Conservation (phyloP, 768 basidiomycete genomes). For the Cystofilobasidium macerans region DNA sequence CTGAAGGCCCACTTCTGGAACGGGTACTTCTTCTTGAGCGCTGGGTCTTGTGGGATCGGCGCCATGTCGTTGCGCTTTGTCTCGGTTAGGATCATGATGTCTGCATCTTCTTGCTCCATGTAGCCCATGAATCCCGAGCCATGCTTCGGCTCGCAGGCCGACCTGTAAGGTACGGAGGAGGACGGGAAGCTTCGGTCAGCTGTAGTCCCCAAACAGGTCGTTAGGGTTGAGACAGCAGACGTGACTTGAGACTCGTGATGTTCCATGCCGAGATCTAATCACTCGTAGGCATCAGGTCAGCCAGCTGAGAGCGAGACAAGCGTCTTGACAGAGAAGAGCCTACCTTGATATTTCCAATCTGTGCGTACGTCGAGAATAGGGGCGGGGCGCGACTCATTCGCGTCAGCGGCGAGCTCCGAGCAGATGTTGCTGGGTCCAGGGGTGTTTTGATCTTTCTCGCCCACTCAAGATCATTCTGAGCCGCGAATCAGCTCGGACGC, state of each 20-base stretch:
- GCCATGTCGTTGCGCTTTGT: constrained; percentile 22
- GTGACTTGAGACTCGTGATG: constrained; percentile 15
- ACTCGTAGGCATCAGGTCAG: too few species aligned
- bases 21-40: constrained; percentile 22
- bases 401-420: too few species aligned
- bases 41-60: constrained; percentile 19
- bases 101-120: constrained; percentile 24
- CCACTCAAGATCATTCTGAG: too few species aligned
- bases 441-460: too few species aligned
- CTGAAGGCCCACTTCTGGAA: constrained; percentile 24
- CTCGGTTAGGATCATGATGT: constrained; percentile 26
- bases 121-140: constrained; percentile 24
- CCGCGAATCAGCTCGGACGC: not conserved
- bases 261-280: constrained; percentile 19
- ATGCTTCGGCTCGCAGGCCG: constrained; percentile 21
- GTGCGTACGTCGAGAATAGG: too few species aligned
- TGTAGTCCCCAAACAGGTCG: too few species aligned
- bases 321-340: not conserved
- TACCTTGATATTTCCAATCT: too few species aligned
- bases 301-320: too few species aligned
- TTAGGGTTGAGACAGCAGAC: too few species aligned
- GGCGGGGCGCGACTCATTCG: too few species aligned
- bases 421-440: too few species aligned
- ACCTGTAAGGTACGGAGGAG: not conserved
- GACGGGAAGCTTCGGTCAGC: too few species aligned